Evolutionary conservation across 192 early-diverging fungal genomes (phyloP), one percentile per base, ranked within the genome.

Genomic region (Dispira parvispora): DNA sequence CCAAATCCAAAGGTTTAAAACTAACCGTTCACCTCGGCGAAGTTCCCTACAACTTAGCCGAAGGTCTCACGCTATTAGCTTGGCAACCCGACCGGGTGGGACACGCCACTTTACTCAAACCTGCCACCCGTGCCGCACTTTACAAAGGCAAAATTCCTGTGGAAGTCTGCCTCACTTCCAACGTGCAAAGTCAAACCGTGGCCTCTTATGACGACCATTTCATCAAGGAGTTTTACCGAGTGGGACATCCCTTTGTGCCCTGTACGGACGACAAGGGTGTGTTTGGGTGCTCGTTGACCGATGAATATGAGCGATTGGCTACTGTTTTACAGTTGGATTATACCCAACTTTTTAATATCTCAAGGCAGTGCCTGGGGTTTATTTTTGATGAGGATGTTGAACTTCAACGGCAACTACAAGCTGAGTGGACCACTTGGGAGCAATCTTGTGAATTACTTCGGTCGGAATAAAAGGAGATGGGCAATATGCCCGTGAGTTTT

Each of bases 111-210:
- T 63, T 69, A 43, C 57, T 85, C 13, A 68, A 69, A 50, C 62
- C 68, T 6, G 65, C 60, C 8, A 65, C 56, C 8, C 60, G 69
- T 21, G 46, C 62, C 18, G 63, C 43, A 14, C 65, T 80, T 12
- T 66, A 64, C 46, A 23, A 65, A 21, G 45, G 67, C 9, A 42
- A 67, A 25, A 74, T 81, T 27, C 76, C 80, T 11, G 64, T 85
- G 18, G 83, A 85, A 64, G 67, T 81, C 2, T 85, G 83, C 62
- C 71, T 84, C 70, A 84, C 83, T 18, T 81, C 82, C 14, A 85
- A 85, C 55, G 63, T 85, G 8, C 47, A 82, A 2, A 70, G 79
- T 50, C 76, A 78, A 56, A 82, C 82, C 0, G 77, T 79, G 0
- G 14, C 63, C 0, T 64, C 62, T 23, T 77, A 80, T 65, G 73